These are phyloP conservation scores for Leccinum imitatum DNA, from an alignment of 768 basidiomycete genomes.

Conservation along the genomic window DNA sequence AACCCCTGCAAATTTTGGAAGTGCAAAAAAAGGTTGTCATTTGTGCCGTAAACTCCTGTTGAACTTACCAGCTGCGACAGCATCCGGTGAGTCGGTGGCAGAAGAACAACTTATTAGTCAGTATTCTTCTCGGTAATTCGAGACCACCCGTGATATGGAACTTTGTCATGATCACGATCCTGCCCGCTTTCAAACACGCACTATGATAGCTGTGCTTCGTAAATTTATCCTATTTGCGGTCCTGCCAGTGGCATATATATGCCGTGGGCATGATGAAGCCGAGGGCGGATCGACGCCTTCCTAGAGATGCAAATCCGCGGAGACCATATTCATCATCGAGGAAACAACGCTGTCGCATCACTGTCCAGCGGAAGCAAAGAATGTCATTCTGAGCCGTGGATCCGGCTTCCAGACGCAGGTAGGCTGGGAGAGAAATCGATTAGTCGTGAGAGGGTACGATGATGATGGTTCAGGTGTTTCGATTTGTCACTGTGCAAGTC, in stretches of 20 bases:
- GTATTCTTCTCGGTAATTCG: slow-evolving; percentile 10
- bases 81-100: slow-evolving; percentile 9
- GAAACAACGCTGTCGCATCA: neutral
- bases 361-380: neutral
- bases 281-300: slow-evolving; percentile 3
- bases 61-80: slow-evolving; percentile 3
- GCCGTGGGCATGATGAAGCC: slow-evolving; percentile 7
- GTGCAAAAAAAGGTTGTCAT: neutral
- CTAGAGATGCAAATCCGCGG: slow-evolving; percentile 12
- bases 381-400: neutral
- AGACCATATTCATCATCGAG: neutral
- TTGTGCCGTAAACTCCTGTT: slow-evolving; percentile 23
- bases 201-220: slow-evolving; percentile 5
- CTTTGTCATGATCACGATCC: slow-evolving; percentile 4
- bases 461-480: neutral
- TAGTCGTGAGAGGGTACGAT: neutral
- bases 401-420: neutral
- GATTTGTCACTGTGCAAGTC: slow-evolving; percentile 1
- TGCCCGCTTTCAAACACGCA: neutral
- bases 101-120: slow-evolving; percentile 19
- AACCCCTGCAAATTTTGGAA: neutral
- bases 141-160: neutral
- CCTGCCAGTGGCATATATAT: neutral
- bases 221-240: slow-evolving; percentile 2
- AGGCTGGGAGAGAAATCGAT: neutral